Percentiles rank a stretch among this genome's conserved stretches.
These are phyloP conservation scores for Tulasnella sp. DNA, from an alignment of 768 basidiomycete genomes.

Conservation along the genomic window DNA sequence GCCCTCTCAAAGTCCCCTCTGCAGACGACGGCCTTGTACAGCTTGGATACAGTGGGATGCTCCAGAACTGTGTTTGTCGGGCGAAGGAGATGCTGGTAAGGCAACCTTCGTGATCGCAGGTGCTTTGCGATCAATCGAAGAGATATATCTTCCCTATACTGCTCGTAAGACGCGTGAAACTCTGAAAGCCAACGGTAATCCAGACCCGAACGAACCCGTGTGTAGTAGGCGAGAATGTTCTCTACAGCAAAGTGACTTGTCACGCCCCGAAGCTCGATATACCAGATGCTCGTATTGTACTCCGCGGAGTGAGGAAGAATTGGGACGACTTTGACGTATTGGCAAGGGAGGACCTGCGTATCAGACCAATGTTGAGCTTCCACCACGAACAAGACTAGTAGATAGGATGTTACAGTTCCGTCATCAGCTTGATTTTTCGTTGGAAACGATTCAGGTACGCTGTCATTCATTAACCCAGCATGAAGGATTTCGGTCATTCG, in stretches of 20 bases:
- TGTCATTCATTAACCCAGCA: constrained; percentile 57
- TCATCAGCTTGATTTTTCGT: constrained; percentile 48
- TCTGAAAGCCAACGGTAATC: neutral
- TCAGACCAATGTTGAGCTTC: neutral
- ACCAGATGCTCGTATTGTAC: constrained; percentile 77
- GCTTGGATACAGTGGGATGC: constrained; percentile 58
- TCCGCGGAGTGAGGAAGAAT: constrained; percentile 61
- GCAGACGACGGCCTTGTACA: constrained; percentile 58
- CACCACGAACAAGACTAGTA: neutral
- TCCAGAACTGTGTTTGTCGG: constrained; percentile 53
- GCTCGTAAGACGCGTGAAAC: neutral
- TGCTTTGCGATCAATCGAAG: constrained; percentile 67
- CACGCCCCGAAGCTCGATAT: constrained; percentile 57
- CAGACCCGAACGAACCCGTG: neutral
- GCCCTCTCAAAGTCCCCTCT: constrained; percentile 55
- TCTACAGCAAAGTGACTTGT: constrained; percentile 21
- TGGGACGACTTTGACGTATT: constrained; percentile 67
- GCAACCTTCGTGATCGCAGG: constrained; percentile 63
- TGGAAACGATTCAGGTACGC: constrained; percentile 53
- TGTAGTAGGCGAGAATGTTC: neutral
- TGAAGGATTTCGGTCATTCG: constrained; percentile 63
- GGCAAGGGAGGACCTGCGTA: constrained; percentile 44
- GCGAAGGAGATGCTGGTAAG: constrained; percentile 51
- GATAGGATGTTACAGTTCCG: constrained; percentile 29
- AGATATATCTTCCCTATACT: neutral